Evolutionary conservation across 176 grass and related monocot species (phyloP), one percentile per base, ranked within the genome.

Genomic region (Ensete ventricosum): DNA sequence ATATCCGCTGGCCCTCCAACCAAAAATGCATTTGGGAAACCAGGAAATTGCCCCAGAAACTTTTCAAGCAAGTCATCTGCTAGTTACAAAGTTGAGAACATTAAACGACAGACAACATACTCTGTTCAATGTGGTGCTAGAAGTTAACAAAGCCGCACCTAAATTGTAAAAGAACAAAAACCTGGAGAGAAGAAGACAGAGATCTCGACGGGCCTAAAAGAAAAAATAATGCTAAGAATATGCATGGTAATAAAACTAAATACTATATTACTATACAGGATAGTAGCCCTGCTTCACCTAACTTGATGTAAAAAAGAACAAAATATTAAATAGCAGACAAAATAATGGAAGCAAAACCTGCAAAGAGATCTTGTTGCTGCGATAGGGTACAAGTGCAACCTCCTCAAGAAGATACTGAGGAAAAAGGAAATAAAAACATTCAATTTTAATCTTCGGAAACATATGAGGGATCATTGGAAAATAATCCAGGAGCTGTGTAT

Each of bases 1-100:
- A 92, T 89, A 82, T 98, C 94, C 65, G 86, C 90, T 43, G 90
- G 80, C 14, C 95, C 95, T 71, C 95, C 95, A 78, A 93, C 80
- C 58, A 93, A 84, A 78, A 98, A 93, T 76, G 90, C 81, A 87
- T 93, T 91, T 72, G 88, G 90, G 54, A 83, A 98, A 62, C 82
- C 7, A 75, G 90, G 95, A 34, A 98, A 98, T 72, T 91, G 80
- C 51, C 84, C 80, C 67, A 98, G 83, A 71, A 93, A 89, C 76
- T 54, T 85, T 67, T 76, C 71, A 78, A 98, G 76, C 74, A 89
- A 34, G 54, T 84, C 78, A 81, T 87, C 90, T 91, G 81, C 82
- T 75, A 55, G 82, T 81, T 7, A 16, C 75, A 77, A 80, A 85
- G 73, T 53, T 6, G 34, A 43, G 34, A 43, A 14, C 53, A 25